phyloP scores from a whole-genome alignment of 257 asterid genomes.

The Primulina huaijiensis region DNA sequence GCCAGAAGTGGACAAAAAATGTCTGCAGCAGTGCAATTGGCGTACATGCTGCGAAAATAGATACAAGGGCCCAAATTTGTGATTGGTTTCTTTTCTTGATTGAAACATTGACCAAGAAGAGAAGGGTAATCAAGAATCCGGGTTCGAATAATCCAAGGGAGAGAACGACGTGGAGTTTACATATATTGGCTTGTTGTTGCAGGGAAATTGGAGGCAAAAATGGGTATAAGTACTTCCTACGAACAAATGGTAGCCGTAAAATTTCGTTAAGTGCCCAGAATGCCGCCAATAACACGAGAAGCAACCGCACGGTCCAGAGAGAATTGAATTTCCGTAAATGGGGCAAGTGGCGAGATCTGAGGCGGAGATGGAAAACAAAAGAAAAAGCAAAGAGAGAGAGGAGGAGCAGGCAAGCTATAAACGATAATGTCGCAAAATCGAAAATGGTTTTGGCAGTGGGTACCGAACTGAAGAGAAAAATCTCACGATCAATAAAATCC shows the following conservation, averaged over 20 bases:
- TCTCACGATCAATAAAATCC: slow-evolving; percentile 10
- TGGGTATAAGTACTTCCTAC: slow-evolving; percentile 30
- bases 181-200: slow-evolving; percentile 43
- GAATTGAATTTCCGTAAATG: slow-evolving; percentile 59
- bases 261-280: slow-evolving; percentile 55
- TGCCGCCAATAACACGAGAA: slow-evolving; percentile 46
- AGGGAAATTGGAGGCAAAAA: slow-evolving; percentile 35
- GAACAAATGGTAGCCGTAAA: slow-evolving; percentile 44
- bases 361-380: slow-evolving; percentile 43
- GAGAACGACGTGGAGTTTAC: slow-evolving; percentile 63
- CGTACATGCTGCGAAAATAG: slow-evolving; percentile 34
- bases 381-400: slow-evolving; percentile 44
- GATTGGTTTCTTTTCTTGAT: slow-evolving; percentile 38
- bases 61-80: slow-evolving; percentile 37
- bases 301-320: slow-evolving; percentile 60
- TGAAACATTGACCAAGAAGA: slow-evolving; percentile 60
- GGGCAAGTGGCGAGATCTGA: slow-evolving; percentile 42
- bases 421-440: slow-evolving; percentile 40
- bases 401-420: slow-evolving; percentile 39
- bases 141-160: slow-evolving; percentile 71
- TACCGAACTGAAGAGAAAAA: slow-evolving; percentile 17
- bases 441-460: slow-evolving; percentile 33
- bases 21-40: slow-evolving; percentile 44
- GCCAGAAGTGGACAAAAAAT: slow-evolving; percentile 41
- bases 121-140: slow-evolving; percentile 58